Evolutionary conservation across 2,329 filamentous ascomycete genomes (phyloP).

Genomic region (Fusarium begoniae): DNA sequence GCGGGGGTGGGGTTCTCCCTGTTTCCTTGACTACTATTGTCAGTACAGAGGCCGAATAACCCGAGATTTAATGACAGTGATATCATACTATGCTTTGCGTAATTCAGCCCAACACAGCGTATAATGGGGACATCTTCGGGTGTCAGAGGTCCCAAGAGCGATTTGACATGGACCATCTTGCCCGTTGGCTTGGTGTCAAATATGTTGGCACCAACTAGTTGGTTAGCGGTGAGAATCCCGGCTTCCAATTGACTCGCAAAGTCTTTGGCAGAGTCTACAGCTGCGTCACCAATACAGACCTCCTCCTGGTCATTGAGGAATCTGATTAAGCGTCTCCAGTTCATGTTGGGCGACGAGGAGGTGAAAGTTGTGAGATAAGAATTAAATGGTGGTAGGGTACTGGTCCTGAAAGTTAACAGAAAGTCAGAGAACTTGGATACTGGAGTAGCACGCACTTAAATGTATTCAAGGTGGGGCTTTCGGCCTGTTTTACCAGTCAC

Average conservation of each 20-base stretch:
- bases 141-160: conserved; percentile 3
- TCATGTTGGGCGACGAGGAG: not conserved
- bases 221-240: not conserved
- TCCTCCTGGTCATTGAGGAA: conserved; percentile 1
- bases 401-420: not conserved
- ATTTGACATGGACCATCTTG: not conserved
- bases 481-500: not conserved
- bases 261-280: not conserved
- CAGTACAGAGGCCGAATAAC: not conserved
- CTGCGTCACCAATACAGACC: conserved; percentile 1
- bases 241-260: not conserved
- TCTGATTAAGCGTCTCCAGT: conserved; percentile 8
- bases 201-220: not conserved
- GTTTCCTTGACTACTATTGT: conserved; percentile 12
- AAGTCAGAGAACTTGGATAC: not conserved
- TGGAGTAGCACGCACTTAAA: not conserved
- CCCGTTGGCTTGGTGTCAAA: conserved; percentile 2
- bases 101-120: conserved; percentile 17
- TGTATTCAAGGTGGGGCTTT: not conserved
- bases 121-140: conserved; percentile 4
- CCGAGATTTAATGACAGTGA: not conserved
- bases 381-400: not conserved
- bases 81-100: conserved; percentile 16
- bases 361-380: not conserved
- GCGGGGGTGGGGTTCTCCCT: conserved; percentile 3